A percentile compares a stretch with the other conserved stretches of the same genome.
Evolutionary conservation across 305 asterid species (phyloP).

Genomic region (Lippia alba): DNA sequence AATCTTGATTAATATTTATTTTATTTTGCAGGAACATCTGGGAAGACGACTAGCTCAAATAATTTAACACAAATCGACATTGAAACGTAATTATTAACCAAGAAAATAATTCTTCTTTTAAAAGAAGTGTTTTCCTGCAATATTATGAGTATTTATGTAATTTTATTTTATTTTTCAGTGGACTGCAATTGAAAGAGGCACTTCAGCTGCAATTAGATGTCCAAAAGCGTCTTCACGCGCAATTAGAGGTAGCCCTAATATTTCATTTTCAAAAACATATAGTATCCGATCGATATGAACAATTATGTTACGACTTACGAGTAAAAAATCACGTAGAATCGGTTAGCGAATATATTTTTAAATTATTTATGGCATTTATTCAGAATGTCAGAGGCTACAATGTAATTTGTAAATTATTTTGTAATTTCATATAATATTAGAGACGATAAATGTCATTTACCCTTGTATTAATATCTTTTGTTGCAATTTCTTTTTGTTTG

Average conservation of each 20-base stretch:
- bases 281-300: constrained; percentile 25
- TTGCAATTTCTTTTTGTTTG: background rate
- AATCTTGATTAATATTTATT: background rate
- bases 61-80: constrained; percentile 40
- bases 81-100: constrained; percentile 54
- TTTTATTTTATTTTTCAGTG: constrained; percentile 42
- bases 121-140: too few relatives aligned
- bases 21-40: constrained; percentile 56
- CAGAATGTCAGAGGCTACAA: too few relatives aligned
- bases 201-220: constrained; percentile 72
- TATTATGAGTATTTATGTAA: too few relatives aligned
- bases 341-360: too few relatives aligned
- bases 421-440: too few relatives aligned
- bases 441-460: background rate
- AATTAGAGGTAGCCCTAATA: constrained; percentile 58
- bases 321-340: too few relatives aligned
- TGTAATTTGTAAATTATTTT: too few relatives aligned
- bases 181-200: constrained; percentile 78
- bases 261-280: too few relatives aligned
- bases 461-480: constrained; percentile 16
- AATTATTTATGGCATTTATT: too few relatives aligned
- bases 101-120: too few relatives aligned
- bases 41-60: constrained; percentile 39
- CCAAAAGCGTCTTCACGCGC: constrained; percentile 76
- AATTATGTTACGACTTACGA: background rate